Base-by-base conservation (phyloP, 192 early-diverging fungal species). In the Geosiphon pyriformis region DNA sequence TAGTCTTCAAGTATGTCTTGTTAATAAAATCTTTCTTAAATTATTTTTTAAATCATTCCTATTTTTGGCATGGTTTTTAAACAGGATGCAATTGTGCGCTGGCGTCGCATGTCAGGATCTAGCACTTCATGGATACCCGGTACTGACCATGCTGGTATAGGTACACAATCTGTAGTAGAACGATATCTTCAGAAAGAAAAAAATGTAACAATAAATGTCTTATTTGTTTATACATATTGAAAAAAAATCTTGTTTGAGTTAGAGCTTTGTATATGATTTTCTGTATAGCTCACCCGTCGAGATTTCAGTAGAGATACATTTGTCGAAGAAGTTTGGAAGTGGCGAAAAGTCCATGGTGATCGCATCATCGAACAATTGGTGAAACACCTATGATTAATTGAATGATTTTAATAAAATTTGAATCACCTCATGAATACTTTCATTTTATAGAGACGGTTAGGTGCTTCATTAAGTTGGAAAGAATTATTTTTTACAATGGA, bases 131-230 rank as follows among this genome's bases (percentile, higher is more conserved):
- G 90, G 86, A 85, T 95, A 20, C 96, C 96, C 2, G 96, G 96
- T n/a, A 91, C 88, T 47, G 96, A 98, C 69, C 96, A 98, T 70
- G 96, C 96, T 27, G 96, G 96, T 27, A 98, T 98, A 64, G 92
- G 94, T 31, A 95, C 92, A 15, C 96, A 98, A 70, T 83, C 94
- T 0, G 95, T 98, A 0, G 94, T 98, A 6, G 96, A 98, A 70
- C 93, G 91, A 78, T 85, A 90, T 60, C 75, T 98, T 52, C 86
- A 87, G 83, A 78, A 80, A 47, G 85, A 90, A 64, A 72, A 75
- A 22, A 75, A 77, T 15, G 61, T 75, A 33, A 25, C 61, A 20
- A 20, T 26, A 27, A 25, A 49, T 3, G 34, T 32, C 6, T 32
- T 1, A 3, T 25, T 35, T 34, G 7, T 17, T 31, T 34, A 27